These are phyloP conservation scores for Berkeleyomyces basicola DNA, from an alignment of 2,329 filamentous ascomycete species.

Conservation along the genomic window DNA sequence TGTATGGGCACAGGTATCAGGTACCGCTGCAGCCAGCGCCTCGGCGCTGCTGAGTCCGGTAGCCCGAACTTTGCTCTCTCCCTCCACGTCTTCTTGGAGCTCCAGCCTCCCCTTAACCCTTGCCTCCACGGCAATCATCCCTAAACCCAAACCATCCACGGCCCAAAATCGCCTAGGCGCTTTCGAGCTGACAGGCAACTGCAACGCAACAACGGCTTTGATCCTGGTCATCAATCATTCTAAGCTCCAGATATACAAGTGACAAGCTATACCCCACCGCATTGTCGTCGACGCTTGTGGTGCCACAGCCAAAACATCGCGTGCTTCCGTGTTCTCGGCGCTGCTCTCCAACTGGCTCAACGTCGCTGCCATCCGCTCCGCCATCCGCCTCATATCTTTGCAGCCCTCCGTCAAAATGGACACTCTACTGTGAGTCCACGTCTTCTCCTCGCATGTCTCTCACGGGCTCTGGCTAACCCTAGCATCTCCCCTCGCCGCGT, in stretches of 20 bases:
- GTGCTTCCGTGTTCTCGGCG: background rate
- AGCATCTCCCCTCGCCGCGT: slow-evolving; percentile 13
- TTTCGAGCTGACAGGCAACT: background rate
- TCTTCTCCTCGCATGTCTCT: background rate
- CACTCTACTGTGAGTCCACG: slow-evolving; percentile 14
- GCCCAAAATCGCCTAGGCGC: too few species aligned
- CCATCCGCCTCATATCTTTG: background rate
- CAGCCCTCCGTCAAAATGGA: slow-evolving; percentile 12
- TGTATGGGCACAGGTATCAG: too few species aligned
- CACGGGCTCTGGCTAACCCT: background rate
- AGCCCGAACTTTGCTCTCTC: too few species aligned
- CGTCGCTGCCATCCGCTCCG: background rate
- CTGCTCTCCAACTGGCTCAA: background rate
- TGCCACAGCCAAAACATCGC: background rate
- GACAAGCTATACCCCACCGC: background rate
- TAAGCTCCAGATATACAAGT: background rate
- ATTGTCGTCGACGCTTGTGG: background rate
- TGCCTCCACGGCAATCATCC: too few species aligned
- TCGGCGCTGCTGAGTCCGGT: too few species aligned
- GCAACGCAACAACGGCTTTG: background rate
- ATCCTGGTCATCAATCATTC: background rate
- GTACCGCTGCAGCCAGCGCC: too few species aligned
- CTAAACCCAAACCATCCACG: too few species aligned
- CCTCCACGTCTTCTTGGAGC: too few species aligned
- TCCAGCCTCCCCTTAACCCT: too few species aligned